These are phyloP conservation scores for Anthoceros angustus DNA, from an alignment of 225 moss, liverwort and hornwort species.

Conservation along the genomic window DNA sequence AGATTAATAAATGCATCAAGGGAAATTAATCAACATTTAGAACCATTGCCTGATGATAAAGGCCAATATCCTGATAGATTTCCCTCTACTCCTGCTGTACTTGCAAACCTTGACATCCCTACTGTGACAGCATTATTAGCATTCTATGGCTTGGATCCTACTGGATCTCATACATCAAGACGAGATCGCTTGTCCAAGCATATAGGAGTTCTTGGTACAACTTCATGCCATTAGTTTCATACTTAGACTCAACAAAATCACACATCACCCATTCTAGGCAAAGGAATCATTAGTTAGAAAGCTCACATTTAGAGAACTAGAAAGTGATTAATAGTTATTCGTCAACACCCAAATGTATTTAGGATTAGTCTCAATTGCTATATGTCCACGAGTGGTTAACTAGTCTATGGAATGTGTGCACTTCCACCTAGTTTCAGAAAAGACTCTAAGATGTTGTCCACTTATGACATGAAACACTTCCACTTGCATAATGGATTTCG, in stretches of 20 bases:
- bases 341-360: too few species aligned
- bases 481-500: too few species aligned
- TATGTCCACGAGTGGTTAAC: too few species aligned
- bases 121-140: neutral
- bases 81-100: neutral
- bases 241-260: neutral
- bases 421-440: too few species aligned
- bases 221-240: neutral
- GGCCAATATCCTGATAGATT: neutral
- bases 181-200: neutral
- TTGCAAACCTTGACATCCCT: neutral
- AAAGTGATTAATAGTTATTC: too few species aligned
- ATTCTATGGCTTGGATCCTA: neutral
- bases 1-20: neutral
- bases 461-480: too few species aligned
- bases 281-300: too few species aligned
- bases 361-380: too few species aligned
- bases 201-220: slow-evolving; percentile 1
- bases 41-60: neutral
- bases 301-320: too few species aligned
- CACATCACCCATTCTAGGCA: neutral
- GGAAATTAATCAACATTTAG: neutral
- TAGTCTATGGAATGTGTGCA: too few species aligned
- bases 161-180: neutral
- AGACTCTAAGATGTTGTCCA: too few species aligned